phyloP scores from a whole-genome alignment of 257 asterid genomes.

The Fraxinus cuspidata region DNA sequence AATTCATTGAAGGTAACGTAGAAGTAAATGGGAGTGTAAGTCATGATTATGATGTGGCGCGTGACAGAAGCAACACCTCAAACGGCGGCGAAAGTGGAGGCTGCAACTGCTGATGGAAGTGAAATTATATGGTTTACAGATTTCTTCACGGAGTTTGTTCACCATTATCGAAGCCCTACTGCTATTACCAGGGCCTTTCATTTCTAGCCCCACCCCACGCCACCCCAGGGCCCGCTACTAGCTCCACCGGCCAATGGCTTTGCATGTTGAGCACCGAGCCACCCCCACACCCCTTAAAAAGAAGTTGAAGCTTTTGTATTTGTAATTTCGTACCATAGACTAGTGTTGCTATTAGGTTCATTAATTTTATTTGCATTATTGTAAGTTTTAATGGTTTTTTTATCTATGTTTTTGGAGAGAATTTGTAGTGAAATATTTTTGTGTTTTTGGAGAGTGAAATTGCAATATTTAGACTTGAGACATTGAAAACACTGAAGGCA shows the following conservation, averaged over 20 bases:
- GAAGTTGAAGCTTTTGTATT: conserved; percentile 19
- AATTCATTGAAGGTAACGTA: not conserved
- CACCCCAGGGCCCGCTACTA: not conserved
- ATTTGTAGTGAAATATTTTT: too few species aligned
- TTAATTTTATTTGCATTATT: not conserved
- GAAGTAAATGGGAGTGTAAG: conserved; percentile 1
- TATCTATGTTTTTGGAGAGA: too few species aligned
- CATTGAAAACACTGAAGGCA: conserved; percentile 45
- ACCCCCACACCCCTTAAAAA: not conserved
- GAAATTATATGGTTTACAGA: not conserved
- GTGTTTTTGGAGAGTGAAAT: too few species aligned
- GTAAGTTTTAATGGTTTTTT: too few species aligned
- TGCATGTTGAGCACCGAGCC: conserved; percentile 45
- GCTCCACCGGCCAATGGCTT: conserved; percentile 40
- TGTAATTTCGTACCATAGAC: not conserved
- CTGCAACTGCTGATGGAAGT: conserved; percentile 22
- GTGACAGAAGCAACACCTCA: not conserved
- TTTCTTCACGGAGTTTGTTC: not conserved
- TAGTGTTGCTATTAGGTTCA: not conserved
- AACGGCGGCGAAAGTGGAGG: conserved; percentile 33
- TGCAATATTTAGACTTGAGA: not conserved
- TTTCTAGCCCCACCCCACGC: not conserved
- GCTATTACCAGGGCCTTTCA: not conserved
- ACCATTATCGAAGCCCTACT: conserved; percentile 5
- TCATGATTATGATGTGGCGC: conserved; percentile 17